A percentile compares a stretch with the other conserved stretches of the same genome.
Evolutionary conservation across 129 eudicot genomes (phyloP).

Genomic region (Ambrosia trifida): DNA sequence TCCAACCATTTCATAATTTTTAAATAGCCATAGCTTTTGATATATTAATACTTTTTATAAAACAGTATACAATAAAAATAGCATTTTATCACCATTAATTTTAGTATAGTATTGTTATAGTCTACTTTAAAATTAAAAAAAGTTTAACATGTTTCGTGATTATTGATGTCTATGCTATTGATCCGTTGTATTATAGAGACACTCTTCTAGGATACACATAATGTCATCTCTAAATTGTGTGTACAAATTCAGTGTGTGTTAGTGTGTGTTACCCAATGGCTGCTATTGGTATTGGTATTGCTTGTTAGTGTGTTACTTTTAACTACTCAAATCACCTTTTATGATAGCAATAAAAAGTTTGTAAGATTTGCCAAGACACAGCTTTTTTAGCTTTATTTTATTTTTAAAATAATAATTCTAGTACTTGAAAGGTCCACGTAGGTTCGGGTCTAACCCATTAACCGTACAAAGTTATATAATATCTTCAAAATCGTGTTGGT

Average conservation of each 20-base stretch:
- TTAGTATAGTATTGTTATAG: no score
- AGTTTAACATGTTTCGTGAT: no score
- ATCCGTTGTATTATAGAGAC: no score
- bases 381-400: not conserved
- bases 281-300: constrained; percentile 16
- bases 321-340: constrained; percentile 26
- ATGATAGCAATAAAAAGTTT: constrained; percentile 28
- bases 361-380: constrained; percentile 29
- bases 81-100: no score
- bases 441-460: constrained; percentile 22
- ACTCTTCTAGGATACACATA: no score
- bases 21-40: no score
- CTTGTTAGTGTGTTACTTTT: constrained; percentile 18
- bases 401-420: constrained; percentile 2
- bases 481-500: constrained; percentile 21
- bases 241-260: constrained; percentile 3
- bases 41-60: no score
- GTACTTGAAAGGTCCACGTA: constrained; percentile 30
- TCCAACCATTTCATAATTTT: no score
- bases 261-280: constrained; percentile 23
- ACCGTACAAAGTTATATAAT: constrained; percentile 27
- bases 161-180: no score
- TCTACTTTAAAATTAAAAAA: no score
- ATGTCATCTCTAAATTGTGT: no score
- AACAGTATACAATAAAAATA: no score